Percentiles rank a stretch among this genome's conserved stretches.
Evolutionary conservation across 2,329 filamentous ascomycete species (phyloP).

Genomic region (Penicillium nordicum): DNA sequence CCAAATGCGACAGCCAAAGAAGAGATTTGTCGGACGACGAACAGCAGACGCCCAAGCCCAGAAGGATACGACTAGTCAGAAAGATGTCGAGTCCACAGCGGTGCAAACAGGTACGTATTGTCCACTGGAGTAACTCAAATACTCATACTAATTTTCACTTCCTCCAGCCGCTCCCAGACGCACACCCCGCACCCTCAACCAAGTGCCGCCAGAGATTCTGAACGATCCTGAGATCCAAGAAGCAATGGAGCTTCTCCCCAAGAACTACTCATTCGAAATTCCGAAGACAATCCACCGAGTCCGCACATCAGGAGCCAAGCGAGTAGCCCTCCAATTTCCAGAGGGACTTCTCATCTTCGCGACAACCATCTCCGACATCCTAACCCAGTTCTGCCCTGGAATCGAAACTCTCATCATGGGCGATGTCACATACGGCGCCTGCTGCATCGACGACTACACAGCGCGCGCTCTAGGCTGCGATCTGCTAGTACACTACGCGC

Average conservation of each 20-base stretch:
- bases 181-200: constrained; percentile 78
- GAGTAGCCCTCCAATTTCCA: constrained; percentile 92
- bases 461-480: constrained; percentile 92
- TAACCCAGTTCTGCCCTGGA: constrained; percentile 88
- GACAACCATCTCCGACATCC: constrained; percentile 94
- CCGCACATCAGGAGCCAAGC: constrained; percentile 71
- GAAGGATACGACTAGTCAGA: constrained; percentile 57
- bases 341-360: constrained; percentile 94
- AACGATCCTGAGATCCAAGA: constrained; percentile 81
- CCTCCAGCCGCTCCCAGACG: constrained; percentile 65
- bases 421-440: constrained; percentile 96
- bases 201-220: constrained; percentile 82
- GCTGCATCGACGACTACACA: constrained; percentile 98
- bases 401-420: constrained; percentile 97
- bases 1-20: constrained; percentile 69
- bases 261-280: constrained; percentile 98
- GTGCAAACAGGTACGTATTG: constrained; percentile 37
- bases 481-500: constrained; percentile 91
- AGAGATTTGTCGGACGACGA: constrained; percentile 83
- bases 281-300: constrained; percentile 97
- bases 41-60: constrained; percentile 57
- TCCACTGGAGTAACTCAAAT: not conserved
- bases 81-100: constrained; percentile 61
- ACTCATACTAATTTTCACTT: constrained; percentile 2
- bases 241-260: constrained; percentile 79